phyloP scores from a whole-genome alignment of 495 filamentous ascomycete genomes.

The Tuber umbilicatum region DNA sequence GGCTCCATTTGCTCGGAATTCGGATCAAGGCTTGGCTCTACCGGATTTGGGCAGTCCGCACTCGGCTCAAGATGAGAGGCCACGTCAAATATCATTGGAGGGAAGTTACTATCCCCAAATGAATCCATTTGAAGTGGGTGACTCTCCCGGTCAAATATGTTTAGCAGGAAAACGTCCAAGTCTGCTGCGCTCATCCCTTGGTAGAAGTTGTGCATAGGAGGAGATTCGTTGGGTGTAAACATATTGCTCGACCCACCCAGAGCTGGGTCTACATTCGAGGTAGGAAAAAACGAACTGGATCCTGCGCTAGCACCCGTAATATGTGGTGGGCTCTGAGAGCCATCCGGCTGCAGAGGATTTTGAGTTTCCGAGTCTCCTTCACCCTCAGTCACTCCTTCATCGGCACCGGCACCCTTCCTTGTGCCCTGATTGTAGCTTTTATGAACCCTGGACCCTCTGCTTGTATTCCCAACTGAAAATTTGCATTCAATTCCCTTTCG shows the following conservation, averaged over 20 bases:
- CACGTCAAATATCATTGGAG: neutral
- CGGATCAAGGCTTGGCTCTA: neutral
- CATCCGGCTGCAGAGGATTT: neutral
- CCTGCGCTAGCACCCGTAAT: neutral
- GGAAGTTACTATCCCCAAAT: neutral
- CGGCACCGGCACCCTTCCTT: neutral
- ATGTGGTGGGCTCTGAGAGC: neutral
- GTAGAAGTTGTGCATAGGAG: neutral
- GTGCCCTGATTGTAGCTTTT: neutral
- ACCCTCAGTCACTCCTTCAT: neutral
- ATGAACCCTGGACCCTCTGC: neutral
- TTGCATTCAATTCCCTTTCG: conserved; percentile 1
- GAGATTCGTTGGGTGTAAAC: neutral
- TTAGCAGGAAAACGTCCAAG: conserved; percentile 3
- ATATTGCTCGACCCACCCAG: neutral
- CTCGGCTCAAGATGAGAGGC: neutral
- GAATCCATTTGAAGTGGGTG: conserved; percentile 3
- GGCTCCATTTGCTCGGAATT: neutral
- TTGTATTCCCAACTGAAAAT: neutral
- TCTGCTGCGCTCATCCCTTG: neutral
- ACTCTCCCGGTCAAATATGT: conserved; percentile 5
- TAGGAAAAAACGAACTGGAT: neutral
- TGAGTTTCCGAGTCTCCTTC: neutral
- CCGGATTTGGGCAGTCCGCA: neutral
- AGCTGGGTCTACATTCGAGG: neutral